Conservation (phyloP, 2,329 filamentous ascomycete species). For the Kalaharituber pfeilii region DNA sequence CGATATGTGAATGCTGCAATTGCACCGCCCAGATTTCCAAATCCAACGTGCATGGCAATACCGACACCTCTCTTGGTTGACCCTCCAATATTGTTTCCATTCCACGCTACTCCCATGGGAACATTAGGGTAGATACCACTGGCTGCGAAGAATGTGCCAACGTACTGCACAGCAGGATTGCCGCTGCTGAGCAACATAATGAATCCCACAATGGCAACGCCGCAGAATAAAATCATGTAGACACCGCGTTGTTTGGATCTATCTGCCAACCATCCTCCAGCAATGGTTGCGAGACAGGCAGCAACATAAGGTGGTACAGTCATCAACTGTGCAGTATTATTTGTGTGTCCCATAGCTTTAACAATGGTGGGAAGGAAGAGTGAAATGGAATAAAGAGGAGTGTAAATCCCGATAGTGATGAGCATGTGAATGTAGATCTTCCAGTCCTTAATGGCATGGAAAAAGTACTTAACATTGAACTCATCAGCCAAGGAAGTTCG, state of each 20-base stretch:
- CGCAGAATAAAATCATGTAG: conserved; percentile 34
- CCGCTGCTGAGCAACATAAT: conserved; percentile 28
- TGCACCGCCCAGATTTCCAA: conserved; percentile 26
- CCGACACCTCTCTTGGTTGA: conserved; percentile 27
- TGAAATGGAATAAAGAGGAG: conserved; percentile 42
- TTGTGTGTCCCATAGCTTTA: conserved; percentile 33
- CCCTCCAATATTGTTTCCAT: conserved; percentile 27
- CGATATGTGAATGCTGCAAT: conserved; percentile 26
- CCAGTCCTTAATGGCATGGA: conserved; percentile 43
- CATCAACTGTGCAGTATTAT: conserved; percentile 42
- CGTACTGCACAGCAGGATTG: conserved; percentile 32
- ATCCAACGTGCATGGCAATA: conserved; percentile 26
- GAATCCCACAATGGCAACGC: conserved; percentile 33
- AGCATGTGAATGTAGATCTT: conserved; percentile 38
- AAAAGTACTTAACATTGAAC: conserved; percentile 39
- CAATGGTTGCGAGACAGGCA: conserved; percentile 38
- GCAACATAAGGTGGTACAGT: conserved; percentile 46
- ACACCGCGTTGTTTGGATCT: conserved; percentile 27
- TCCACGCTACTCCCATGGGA: conserved; percentile 26
- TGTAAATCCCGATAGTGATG: conserved; percentile 45
- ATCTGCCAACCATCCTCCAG: conserved; percentile 35
- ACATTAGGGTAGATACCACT: conserved; percentile 26
- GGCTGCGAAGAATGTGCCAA: conserved; percentile 30
- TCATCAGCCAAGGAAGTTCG: conserved; percentile 37
- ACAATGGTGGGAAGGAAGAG: conserved; percentile 47